A percentile compares a stretch with the other conserved stretches of the same genome.
These are phyloP conservation scores for Lobosporangium transversale DNA, from an alignment of 192 early-diverging fungal species.

Conservation along the genomic window DNA sequence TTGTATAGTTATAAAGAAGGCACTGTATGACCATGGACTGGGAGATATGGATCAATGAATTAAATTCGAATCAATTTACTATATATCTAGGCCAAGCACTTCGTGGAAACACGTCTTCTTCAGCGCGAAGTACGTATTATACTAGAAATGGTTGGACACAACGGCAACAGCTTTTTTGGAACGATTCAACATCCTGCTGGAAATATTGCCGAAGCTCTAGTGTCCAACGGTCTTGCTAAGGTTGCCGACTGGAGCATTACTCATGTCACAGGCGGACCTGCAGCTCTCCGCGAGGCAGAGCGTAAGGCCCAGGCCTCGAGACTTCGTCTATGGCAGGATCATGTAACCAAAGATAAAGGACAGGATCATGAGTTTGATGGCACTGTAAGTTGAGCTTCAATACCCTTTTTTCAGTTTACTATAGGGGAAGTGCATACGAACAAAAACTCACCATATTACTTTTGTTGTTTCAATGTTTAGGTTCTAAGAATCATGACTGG, in stretches of 20 bases:
- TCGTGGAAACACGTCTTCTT: conserved; percentile 89
- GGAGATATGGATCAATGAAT: no score
- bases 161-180: conserved; percentile 79
- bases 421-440: no score
- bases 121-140: conserved; percentile 91
- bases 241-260: conserved; percentile 88
- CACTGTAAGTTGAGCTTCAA: conserved; percentile 36
- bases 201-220: conserved; percentile 90
- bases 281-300: conserved; percentile 83
- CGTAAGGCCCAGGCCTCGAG: conserved; percentile 80
- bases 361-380: conserved; percentile 65
- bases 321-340: conserved; percentile 87
- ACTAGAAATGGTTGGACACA: conserved; percentile 78
- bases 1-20: no score
- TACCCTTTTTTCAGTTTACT: no score
- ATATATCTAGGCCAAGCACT: conserved; percentile 84
- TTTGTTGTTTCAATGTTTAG: no score
- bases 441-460: no score
- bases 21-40: no score
- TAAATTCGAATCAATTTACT: no score
- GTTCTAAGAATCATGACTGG: conserved; percentile 65
- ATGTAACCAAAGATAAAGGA: conserved; percentile 64
- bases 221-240: conserved; percentile 84
- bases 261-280: conserved; percentile 75
- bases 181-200: conserved; percentile 84